Base-by-base conservation (phyloP, 1,284 basidiomycete species). In the Marasmius tenuissimus region DNA sequence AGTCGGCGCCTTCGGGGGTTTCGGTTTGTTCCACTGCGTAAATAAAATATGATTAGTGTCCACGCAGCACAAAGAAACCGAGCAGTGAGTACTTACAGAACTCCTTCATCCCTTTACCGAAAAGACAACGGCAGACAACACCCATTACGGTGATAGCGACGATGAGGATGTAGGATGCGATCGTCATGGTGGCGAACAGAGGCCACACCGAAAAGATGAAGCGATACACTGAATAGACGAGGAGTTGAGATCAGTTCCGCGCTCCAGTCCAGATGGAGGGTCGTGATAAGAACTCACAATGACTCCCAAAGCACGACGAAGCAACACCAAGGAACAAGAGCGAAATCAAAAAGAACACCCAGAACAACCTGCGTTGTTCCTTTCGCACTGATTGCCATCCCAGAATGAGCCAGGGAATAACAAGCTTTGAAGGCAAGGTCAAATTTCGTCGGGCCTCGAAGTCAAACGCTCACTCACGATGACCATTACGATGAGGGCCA, bases 301-400 rank as follows among this genome's bases (percentile, higher is more conserved):
- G 69, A 57, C 78, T 81, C 50, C 65, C 71, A 66, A 86, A 85
- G 72, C 78, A 74, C 39, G 75, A 69, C 8, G 76, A 75, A 34
- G 79, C 80, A 54, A 81, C 70, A n/a, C 65, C 65, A 33, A 82
- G 57, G 20, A 83, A 68, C 38, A 80, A 56, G 0, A 76, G 40
- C n/a, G 79, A 81, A 42, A 84, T 70, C n/a, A 67, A 58, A 49
- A 75, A 70, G 65, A 85, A 85, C 3, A 75, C 66, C 8, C 73
- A 61, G 68, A 84, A 84, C 40, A 74, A 69, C 40, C 65, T 65
- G 35, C 77, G 74, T 54, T 72, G 74, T 66, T 86, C 85, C 37
- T 70, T 72, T 18, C 83, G 76, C 40, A 85, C 75, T 57, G 78
- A 81, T 39, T 74, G 66, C 81, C 81, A 82, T 2, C 85, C 85